phyloP scores from a whole-genome alignment of 139 green algal genomes.

The Coelastrella sp. region DNA sequence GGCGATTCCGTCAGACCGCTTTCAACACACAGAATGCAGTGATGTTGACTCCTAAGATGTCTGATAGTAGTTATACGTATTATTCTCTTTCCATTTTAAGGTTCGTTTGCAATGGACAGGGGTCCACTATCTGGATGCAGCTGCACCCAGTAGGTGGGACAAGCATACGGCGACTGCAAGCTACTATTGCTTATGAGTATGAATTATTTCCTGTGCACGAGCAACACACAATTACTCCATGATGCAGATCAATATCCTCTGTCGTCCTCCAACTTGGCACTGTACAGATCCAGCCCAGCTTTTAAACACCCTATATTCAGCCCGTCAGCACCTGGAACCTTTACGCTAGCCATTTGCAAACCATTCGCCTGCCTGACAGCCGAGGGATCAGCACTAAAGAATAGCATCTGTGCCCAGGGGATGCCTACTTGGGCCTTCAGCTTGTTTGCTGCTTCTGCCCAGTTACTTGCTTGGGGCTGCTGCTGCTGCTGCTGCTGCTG shows the following conservation, averaged over 20 bases:
- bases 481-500: slow-evolving; percentile 14
- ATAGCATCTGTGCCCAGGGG: slow-evolving; percentile 8
- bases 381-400: not conserved
- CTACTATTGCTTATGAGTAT: too few species aligned
- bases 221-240: too few species aligned
- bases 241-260: slow-evolving; percentile 16
- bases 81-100: too few species aligned
- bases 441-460: not conserved
- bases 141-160: too few species aligned
- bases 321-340: not conserved
- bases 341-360: not conserved
- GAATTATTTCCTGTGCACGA: too few species aligned
- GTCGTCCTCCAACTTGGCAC: slow-evolving; percentile 1
- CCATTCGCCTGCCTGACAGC: slow-evolving; percentile 3
- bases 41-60: too few species aligned
- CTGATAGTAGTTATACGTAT: too few species aligned
- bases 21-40: too few species aligned
- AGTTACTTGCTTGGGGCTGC: not conserved
- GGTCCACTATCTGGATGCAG: too few species aligned
- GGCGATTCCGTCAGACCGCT: too few species aligned
- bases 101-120: too few species aligned
- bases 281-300: slow-evolving; percentile 1
- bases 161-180: too few species aligned
- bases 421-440: slow-evolving; percentile 21
- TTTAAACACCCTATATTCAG: not conserved